phyloP scores from a whole-genome alignment of 768 basidiomycete genomes.

The Rhizopogon vinicolor region DNA sequence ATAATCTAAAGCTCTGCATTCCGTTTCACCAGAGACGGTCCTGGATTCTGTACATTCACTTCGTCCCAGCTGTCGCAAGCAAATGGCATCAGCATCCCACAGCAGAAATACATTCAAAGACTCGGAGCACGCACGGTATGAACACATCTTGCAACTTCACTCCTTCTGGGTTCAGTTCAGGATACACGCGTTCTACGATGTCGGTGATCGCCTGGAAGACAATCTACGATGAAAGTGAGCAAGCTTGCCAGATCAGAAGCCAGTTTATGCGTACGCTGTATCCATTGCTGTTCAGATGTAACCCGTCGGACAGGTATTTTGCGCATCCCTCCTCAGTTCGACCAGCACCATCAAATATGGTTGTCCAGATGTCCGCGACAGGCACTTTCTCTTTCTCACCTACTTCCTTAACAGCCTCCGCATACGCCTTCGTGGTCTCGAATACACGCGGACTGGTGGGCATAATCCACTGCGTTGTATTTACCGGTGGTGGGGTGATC shows the following conservation, averaged over 20 bases:
- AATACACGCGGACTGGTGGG: constrained; percentile 41
- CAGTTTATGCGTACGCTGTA: constrained; percentile 52
- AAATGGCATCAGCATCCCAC: constrained; percentile 1
- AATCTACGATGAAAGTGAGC: constrained; percentile 38
- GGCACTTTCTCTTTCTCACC: constrained; percentile 51
- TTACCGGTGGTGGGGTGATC: constrained; percentile 83
- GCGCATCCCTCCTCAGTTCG: constrained; percentile 48
- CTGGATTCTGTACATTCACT: constrained; percentile 16
- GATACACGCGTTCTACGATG: constrained; percentile 52
- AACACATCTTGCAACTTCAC: constrained; percentile 58
- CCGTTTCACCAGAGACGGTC: constrained; percentile 16
- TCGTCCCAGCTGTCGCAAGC: constrained; percentile 22
- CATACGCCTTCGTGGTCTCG: constrained; percentile 61
- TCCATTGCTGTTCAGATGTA: constrained; percentile 75
- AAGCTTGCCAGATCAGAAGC: neutral
- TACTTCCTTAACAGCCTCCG: constrained; percentile 61
- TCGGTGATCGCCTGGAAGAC: constrained; percentile 59
- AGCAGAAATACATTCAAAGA: neutral
- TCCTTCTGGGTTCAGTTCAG: constrained; percentile 54
- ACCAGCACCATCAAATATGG: constrained; percentile 71
- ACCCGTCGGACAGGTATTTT: constrained; percentile 63
- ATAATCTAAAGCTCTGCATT: neutral
- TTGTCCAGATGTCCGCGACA: constrained; percentile 72
- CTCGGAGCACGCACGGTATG: constrained; percentile 52
- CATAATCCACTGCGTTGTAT: constrained; percentile 47